Evolutionary conservation across 352 stramenopile species (phyloP), one percentile per base, ranked within the genome.

Genomic region (Globisporangium splendens): DNA sequence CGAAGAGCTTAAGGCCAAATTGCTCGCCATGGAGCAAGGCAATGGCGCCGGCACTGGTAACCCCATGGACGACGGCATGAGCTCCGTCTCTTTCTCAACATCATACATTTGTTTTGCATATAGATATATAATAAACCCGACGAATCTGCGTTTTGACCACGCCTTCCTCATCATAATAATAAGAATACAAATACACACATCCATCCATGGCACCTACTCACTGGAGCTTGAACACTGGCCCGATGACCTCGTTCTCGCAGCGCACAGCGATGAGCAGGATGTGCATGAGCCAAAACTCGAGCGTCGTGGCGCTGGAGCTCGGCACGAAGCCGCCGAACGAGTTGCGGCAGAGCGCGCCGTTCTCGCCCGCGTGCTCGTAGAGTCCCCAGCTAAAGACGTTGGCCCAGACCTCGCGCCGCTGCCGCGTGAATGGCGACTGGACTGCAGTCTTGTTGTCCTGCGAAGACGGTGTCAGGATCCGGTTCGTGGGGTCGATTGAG

Each of bases 1-100:
- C 68, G 76, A 95, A 55, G 83, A 82, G 14, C 70, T 99, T 22
- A 98, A 98, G 67, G 85, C 79, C 48, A 92, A 91, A 33, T 42
- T 92, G 8, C 20, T 75, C 31, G 73, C 69, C 13, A 87, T 92
- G 54, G 66, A 89, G 22, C 70, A 82, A 38, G 51, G 35, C 3
- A 41, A 24, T 44, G 47, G 21, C 17, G 48, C 18, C 15, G 55
- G 35, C 21, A 62, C 43, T 10, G 55, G 28, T 33, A 56, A 46
- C 28, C 28, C 28, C 28, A 35, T 35, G 28, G 28, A 8, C 28
- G 28, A 35, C 28, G 28, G 28, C 28, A 35, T 35, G 5, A 8
- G 28, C 28, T 4, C 28, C 7, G 28, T 31, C 5, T 31, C 28
- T 35, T n/a, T n/a, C n/a, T n/a, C n/a, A n/a, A n/a, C 28, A 35